Evolutionary conservation across 768 basidiomycete species (phyloP).

Genomic region (Amanita jacksonii): DNA sequence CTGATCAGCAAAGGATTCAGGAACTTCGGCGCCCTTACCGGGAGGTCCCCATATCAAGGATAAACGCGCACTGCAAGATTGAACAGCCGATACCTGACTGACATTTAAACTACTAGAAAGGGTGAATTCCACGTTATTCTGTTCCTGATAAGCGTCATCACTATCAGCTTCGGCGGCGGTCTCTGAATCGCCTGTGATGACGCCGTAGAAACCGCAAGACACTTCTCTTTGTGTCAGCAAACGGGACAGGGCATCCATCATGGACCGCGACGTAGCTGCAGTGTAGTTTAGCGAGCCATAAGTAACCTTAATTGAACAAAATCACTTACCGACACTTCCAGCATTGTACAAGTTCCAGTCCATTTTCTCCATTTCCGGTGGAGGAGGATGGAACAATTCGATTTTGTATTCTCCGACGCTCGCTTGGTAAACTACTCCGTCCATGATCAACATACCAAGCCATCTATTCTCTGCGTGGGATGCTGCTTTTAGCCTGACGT

Average conservation of each 20-base stretch:
- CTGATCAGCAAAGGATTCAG: background rate
- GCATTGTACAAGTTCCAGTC: constrained; percentile 60
- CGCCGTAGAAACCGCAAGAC: constrained; percentile 40
- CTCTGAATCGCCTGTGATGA: constrained; percentile 30
- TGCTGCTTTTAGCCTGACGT: constrained; percentile 51
- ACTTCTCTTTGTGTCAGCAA: constrained; percentile 32
- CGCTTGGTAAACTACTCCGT: constrained; percentile 50
- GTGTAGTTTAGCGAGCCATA: background rate
- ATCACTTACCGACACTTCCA: constrained; percentile 41
- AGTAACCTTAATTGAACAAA: background rate
- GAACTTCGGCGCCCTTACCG: constrained; percentile 23
- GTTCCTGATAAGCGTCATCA: constrained; percentile 2
- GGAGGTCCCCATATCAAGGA: constrained; percentile 67
- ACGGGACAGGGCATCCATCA: constrained; percentile 51
- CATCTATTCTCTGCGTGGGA: constrained; percentile 44
- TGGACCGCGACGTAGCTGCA: constrained; percentile 51
- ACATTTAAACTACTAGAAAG: constrained; percentile 31
- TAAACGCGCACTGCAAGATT: constrained; percentile 31
- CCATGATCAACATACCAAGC: constrained; percentile 37
- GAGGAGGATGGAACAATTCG: constrained; percentile 44
- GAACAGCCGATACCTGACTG: constrained; percentile 45
- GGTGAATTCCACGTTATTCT: background rate
- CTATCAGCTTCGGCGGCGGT: background rate
- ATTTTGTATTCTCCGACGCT: constrained; percentile 45
- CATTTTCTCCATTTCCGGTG: constrained; percentile 50